Percentiles rank a stretch among this genome's conserved stretches.
phyloP scores from a whole-genome alignment of 129 eudicot genomes.

The Cynara cardunculus region DNA sequence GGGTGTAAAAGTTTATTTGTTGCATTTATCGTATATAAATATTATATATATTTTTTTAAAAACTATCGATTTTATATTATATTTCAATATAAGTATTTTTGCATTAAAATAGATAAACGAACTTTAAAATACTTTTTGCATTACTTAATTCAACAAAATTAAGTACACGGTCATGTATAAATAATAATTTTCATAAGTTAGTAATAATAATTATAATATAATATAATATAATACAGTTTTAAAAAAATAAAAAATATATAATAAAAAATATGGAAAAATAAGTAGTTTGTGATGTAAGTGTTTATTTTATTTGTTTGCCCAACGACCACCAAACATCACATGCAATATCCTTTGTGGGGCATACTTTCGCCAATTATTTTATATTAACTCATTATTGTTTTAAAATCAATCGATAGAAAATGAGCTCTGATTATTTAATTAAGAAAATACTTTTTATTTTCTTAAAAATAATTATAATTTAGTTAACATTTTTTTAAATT shows the following conservation, averaged over 20 bases:
- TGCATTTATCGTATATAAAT: too few relatives aligned
- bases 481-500: too few relatives aligned
- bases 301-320: constrained; percentile 11
- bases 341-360: constrained; percentile 29
- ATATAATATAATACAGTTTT: neutral
- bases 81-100: too few relatives aligned
- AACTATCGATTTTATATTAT: too few relatives aligned
- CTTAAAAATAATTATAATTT: too few relatives aligned
- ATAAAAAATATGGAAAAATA: neutral
- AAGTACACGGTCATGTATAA: neutral
- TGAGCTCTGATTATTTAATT: neutral
- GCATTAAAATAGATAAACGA: too few relatives aligned
- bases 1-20: too few relatives aligned
- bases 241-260: neutral
- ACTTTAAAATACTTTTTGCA: too few relatives aligned
- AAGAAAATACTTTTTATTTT: too few relatives aligned
- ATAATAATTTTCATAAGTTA: too few relatives aligned
- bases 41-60: too few relatives aligned
- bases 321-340: constrained; percentile 37
- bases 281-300: neutral
- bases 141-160: neutral
- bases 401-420: neutral
- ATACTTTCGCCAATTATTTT: neutral
- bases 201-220: neutral
- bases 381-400: neutral